Evolutionary conservation across 495 filamentous ascomycete genomes (phyloP).

Genomic region (Tuber umbilicatum): DNA sequence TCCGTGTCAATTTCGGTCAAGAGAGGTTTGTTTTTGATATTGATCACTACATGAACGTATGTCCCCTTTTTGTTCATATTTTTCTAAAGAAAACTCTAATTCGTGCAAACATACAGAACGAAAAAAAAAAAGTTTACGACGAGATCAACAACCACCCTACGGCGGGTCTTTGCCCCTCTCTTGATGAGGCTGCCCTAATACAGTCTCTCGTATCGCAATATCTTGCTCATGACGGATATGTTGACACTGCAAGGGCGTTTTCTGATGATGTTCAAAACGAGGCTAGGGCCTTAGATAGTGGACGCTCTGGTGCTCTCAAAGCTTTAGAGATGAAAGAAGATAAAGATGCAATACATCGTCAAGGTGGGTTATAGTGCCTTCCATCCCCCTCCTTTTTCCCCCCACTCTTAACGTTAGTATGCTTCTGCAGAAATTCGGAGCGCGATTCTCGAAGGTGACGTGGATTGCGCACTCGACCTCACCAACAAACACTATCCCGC

Average conservation of each 20-base stretch:
- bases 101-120: slow-evolving; percentile 21
- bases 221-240: slow-evolving; percentile 88
- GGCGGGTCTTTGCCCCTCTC: slow-evolving; percentile 52
- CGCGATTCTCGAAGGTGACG: slow-evolving; percentile 86
- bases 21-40: slow-evolving; percentile 87
- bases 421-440: slow-evolving; percentile 65
- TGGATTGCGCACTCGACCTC: slow-evolving; percentile 79
- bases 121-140: slow-evolving; percentile 44
- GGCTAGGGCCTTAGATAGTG: slow-evolving; percentile 48
- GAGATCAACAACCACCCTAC: slow-evolving; percentile 50
- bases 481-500: slow-evolving; percentile 71
- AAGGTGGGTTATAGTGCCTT: slow-evolving; percentile 54
- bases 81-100: background rate
- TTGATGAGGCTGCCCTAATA: slow-evolving; percentile 69
- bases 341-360: slow-evolving; percentile 75
- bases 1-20: slow-evolving; percentile 89
- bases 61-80: slow-evolving; percentile 25
- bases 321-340: slow-evolving; percentile 76
- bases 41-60: slow-evolving; percentile 74
- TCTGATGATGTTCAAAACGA: slow-evolving; percentile 73
- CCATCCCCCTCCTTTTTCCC: background rate
- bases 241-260: slow-evolving; percentile 89
- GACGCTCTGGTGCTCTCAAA: slow-evolving; percentile 36
- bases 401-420: slow-evolving; percentile 14
- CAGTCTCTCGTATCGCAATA: slow-evolving; percentile 55